Evolutionary conservation across 306 rosid species (phyloP), one percentile per base, ranked within the genome.

Genomic region (Heteromeles arbutifolia): DNA sequence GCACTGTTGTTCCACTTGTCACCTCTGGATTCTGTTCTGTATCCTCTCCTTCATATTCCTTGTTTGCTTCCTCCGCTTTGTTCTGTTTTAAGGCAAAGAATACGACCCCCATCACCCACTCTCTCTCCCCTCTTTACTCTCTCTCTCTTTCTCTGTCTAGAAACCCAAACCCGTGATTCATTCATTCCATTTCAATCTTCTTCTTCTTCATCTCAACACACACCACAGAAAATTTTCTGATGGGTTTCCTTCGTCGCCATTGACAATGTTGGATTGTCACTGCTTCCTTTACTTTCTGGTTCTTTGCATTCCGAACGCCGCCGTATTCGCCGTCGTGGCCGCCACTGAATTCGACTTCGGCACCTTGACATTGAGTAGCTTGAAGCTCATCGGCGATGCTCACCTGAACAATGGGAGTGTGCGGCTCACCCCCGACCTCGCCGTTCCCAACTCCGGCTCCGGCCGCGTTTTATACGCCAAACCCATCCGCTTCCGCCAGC

Each of bases 341-440:
- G 18, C 78, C 37, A 88, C 96, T 0, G 96, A 96, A 22, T 92
- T 96, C 75, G 97, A 92, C 91, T 90, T 90, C 52, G 93, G 87
- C 2, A 92, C 98, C 6, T 53, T 96, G 24, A 89, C 93, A 0
- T 72, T 96, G 8, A 86, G 86, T 44, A 87, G 86, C 19, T 85
- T 92, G 17, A 92, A 83, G 85, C 98, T 96, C 8, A 85, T 96
- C 58, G 99, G 99, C 7, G 99, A 96, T 34, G 98, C 99, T 29
- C 99, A 96, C 84, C 73, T 96, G 74, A 88, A 84, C 84, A 92
- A 96, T 79, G 94, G 84, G 19, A 92, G 91, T 77, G 92, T 96
- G 4, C 76, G 85, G 19, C 97, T 96, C 73, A 92, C 99, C 18
- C 90, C 91, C n/a, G 99, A 96, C 88, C 92, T 90, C 70, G 75